These are phyloP conservation scores for Salvia splendens DNA, from an alignment of 257 asterid species.

Conservation along the genomic window DNA sequence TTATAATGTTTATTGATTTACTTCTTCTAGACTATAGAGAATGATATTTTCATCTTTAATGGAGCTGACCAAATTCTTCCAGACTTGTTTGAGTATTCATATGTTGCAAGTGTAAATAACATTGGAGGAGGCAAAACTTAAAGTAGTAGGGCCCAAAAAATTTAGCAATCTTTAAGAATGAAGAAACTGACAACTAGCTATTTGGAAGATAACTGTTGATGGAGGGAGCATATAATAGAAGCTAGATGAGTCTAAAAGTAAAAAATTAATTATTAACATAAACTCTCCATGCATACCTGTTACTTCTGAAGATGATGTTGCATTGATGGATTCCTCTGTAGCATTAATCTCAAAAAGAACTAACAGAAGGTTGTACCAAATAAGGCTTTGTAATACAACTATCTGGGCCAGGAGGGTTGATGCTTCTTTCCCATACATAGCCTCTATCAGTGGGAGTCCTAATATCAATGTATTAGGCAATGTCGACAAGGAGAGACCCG, in stretches of 20 bases:
- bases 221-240: no score
- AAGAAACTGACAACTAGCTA: no score
- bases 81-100: constrained; percentile 1
- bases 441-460: constrained; percentile 78
- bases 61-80: constrained; percentile 11
- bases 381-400: constrained; percentile 75
- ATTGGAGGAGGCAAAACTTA: constrained; percentile 24
- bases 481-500: constrained; percentile 80
- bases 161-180: constrained; percentile 10
- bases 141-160: constrained; percentile 31
- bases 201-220: neutral
- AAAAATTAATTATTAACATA: neutral
- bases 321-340: constrained; percentile 41
- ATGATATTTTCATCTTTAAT: no score
- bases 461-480: constrained; percentile 77
- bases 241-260: constrained; percentile 9
- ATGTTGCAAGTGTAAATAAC: neutral
- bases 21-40: neutral
- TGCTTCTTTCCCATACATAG: constrained; percentile 79
- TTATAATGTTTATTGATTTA: neutral
- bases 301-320: constrained; percentile 41
- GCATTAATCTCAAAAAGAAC: constrained; percentile 77
- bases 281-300: constrained; percentile 46
- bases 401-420: constrained; percentile 60
- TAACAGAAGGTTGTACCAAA: constrained; percentile 83